A percentile compares a stretch with the other conserved stretches of the same genome.
Evolutionary conservation across 192 early-diverging fungal species (phyloP).

Genomic region (Linnemannia exigua): DNA sequence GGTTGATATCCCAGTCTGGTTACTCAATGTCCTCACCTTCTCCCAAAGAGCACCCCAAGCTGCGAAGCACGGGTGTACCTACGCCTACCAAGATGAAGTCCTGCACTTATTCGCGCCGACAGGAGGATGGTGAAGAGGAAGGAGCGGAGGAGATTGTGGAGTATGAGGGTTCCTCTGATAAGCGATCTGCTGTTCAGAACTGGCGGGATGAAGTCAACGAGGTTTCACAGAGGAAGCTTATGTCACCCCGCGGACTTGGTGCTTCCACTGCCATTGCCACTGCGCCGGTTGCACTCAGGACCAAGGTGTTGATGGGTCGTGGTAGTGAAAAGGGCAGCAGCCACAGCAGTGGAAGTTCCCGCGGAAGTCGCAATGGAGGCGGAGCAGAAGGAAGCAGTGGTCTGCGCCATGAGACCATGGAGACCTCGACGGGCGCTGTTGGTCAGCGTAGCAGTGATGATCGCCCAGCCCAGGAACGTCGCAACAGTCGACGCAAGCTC

Average conservation of each 20-base stretch:
- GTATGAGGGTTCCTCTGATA: slow-evolving; percentile 28
- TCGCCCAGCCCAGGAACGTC: background rate
- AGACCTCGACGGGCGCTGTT: slow-evolving; percentile 24
- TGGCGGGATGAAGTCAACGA: slow-evolving; percentile 55
- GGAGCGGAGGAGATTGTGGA: background rate
- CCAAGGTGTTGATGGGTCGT: background rate
- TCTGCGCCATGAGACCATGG: slow-evolving; percentile 1
- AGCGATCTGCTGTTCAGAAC: slow-evolving; percentile 32
- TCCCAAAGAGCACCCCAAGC: slow-evolving; percentile 13
- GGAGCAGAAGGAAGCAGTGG: background rate
- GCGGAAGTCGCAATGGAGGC: slow-evolving; percentile 18
- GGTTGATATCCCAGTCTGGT: slow-evolving; percentile 6
- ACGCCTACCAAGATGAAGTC: slow-evolving; percentile 24
- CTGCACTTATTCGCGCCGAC: background rate
- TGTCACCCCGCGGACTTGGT: slow-evolving; percentile 19
- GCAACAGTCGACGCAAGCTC: slow-evolving; percentile 14
- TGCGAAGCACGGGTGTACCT: background rate
- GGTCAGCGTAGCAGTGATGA: slow-evolving; percentile 28
- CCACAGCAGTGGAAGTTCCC: slow-evolving; percentile 13
- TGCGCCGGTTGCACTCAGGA: background rate
- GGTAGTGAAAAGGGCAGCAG: slow-evolving; percentile 15
- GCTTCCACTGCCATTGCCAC: background rate
- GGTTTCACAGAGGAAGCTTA: slow-evolving; percentile 25
- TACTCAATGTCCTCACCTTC: slow-evolving; percentile 30
- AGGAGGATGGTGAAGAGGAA: background rate